phyloP scores from a whole-genome alignment of 768 basidiomycete species.

The Coprinopsis sp. region DNA sequence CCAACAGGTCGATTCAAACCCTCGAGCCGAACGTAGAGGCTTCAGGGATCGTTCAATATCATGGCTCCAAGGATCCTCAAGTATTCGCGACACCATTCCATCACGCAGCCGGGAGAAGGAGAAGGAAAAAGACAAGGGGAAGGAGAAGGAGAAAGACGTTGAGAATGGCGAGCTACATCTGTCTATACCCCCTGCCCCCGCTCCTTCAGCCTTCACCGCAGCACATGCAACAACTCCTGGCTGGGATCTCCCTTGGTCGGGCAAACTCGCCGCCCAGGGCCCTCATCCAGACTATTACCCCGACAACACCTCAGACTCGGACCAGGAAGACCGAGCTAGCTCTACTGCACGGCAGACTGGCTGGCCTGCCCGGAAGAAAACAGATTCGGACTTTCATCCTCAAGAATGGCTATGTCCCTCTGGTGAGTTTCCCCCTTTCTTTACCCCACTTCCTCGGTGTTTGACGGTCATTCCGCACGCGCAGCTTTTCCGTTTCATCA shows the following conservation, averaged over 20 bases:
- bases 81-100: conserved; percentile 29
- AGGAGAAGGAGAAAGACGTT: conserved; percentile 11
- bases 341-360: conserved; percentile 20
- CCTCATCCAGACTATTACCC: conserved; percentile 26
- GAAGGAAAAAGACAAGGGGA: conserved; percentile 23
- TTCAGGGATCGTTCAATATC: conserved; percentile 46
- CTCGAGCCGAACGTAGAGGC: conserved; percentile 30
- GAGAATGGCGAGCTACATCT: conserved; percentile 16
- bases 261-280: conserved; percentile 38
- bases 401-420: conserved; percentile 70
- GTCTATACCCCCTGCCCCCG: conserved; percentile 29
- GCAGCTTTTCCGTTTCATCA: conserved; percentile 80
- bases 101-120: conserved; percentile 33
- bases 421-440: conserved; percentile 42
- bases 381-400: conserved; percentile 63
- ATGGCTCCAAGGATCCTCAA: conserved; percentile 44
- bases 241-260: conserved; percentile 67
- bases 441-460: conserved; percentile 2
- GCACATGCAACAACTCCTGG: conserved; percentile 55
- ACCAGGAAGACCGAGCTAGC: conserved; percentile 22
- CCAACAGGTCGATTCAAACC: conserved; percentile 14
- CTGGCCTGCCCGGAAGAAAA: conserved; percentile 38
- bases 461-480: conserved; percentile 11
- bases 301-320: conserved; percentile 25
- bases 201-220: conserved; percentile 45